Base-by-base conservation (phyloP, 148 eudicot species). In the Agrostemma githago region DNA sequence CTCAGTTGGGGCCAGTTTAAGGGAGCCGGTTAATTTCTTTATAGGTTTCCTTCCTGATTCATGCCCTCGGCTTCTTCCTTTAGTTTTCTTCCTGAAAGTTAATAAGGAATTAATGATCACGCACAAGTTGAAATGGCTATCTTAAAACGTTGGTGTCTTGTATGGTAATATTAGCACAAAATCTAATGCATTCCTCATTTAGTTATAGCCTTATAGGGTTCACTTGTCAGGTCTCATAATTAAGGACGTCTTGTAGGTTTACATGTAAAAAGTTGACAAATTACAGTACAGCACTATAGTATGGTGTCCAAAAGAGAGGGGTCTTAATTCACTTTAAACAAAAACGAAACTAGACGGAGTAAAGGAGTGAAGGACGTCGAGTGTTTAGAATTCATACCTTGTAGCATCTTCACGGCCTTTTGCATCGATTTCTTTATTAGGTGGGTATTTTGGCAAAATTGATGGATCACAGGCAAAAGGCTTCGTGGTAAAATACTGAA, bases 401-500 rank as follows among this genome's bases (percentile, higher is more conserved):
- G 78, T 85, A 48, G 86, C 82, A 9, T 93, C 97, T 71, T 91
- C 95, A 20, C 89, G 90, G 71, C 82, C 86, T 80, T 89, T 93
- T 15, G 90, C 90, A 77, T 93, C 98, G 68, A 91, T 91, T 83
- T 93, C 98, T 77, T 93, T 93, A 79, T 86, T 91, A 26, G 98
- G 97, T 46, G 89, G 83, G 73, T 93, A 93, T 60, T 85, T 86
- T 54, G 97, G 97, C 87, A 93, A 83, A 76, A 82, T 86, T 56
- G 87, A 86, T 17, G 98, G 94, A 57, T 91, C 95, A 76, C 98
- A 93, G 14, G 97, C 97, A 79, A 91, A 81, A 19, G 98, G 98
- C 84, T 80, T 88, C 64, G 83, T 79, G 69, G 71, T 83, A 82
- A 93, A 93, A 77, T 89, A 93, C 98, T 93, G 84, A 66, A 72